Conservation (phyloP, 1,284 basidiomycete species). For the Cryptococcus amylolentus region DNA sequence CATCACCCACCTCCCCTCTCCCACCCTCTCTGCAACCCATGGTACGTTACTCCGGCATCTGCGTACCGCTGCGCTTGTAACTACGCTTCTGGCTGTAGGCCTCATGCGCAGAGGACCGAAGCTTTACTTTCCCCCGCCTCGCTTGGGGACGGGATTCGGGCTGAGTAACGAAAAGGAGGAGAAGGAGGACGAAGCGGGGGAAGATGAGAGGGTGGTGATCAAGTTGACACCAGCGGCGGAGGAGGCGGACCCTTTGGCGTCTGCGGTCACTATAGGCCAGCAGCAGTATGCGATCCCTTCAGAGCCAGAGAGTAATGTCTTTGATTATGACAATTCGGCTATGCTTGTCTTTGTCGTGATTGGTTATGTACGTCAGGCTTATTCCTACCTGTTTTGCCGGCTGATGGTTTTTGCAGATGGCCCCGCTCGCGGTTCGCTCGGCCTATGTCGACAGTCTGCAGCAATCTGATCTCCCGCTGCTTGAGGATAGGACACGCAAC, state of each 20-base stretch:
- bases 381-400: background rate
- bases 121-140: slow-evolving; percentile 29
- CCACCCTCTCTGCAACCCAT: slow-evolving; percentile 1
- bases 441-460: slow-evolving; percentile 27
- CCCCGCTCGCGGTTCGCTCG: slow-evolving; percentile 26
- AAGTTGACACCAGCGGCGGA: slow-evolving; percentile 9
- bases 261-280: slow-evolving; percentile 6
- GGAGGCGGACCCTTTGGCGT: slow-evolving; percentile 1
- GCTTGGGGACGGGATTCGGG: slow-evolving; percentile 39
- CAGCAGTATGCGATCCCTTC: slow-evolving; percentile 1
- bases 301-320: slow-evolving; percentile 28
- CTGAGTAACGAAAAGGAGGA: slow-evolving; percentile 17
- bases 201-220: slow-evolving; percentile 6
- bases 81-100: slow-evolving; percentile 21
- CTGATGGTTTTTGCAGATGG: slow-evolving; percentile 17
- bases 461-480: slow-evolving; percentile 38
- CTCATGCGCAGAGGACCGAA: slow-evolving; percentile 42
- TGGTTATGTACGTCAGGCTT: slow-evolving; percentile 32
- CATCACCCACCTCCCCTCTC: slow-evolving; percentile 16
- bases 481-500: slow-evolving; percentile 37
- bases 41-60: slow-evolving; percentile 6
- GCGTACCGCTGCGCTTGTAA: slow-evolving; percentile 6
- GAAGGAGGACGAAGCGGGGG: background rate
- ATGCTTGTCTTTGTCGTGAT: slow-evolving; percentile 42
- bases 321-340: slow-evolving; percentile 41